phyloP scores from a whole-genome alignment of 495 filamentous ascomycete genomes.

The Daldinia caldariorum region DNA sequence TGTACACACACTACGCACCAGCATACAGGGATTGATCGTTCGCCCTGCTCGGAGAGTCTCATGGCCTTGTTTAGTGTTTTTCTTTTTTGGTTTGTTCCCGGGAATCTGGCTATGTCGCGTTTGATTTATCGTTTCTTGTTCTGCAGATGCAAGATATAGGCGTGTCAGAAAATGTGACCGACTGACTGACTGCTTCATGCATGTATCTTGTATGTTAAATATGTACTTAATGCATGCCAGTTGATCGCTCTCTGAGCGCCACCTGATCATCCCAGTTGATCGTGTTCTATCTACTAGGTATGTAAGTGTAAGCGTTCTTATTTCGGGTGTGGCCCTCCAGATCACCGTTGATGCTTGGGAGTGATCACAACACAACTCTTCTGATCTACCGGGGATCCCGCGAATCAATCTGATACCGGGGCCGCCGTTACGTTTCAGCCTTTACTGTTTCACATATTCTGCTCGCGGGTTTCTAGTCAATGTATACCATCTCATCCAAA shows the following conservation, averaged over 20 bases:
- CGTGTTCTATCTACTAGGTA: background rate
- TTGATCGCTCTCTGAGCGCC: background rate
- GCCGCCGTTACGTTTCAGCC: slow-evolving; percentile 23
- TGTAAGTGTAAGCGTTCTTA: background rate
- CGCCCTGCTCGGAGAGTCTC: slow-evolving; percentile 8
- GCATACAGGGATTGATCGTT: background rate
- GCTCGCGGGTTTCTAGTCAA: slow-evolving; percentile 24
- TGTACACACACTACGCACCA: background rate
- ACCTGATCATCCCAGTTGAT: background rate
- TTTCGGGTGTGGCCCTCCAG: background rate
- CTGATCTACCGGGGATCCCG: slow-evolving; percentile 35
- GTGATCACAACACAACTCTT: background rate
- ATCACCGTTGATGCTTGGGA: slow-evolving; percentile 1
- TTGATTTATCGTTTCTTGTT: slow-evolving; percentile 1
- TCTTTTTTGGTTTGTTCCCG: too few relatives aligned
- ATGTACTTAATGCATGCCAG: background rate
- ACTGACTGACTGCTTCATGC: too few relatives aligned
- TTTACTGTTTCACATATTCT: slow-evolving; percentile 28
- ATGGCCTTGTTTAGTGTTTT: slow-evolving; percentile 13
- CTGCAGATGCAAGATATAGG: background rate
- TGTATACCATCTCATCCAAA: background rate
- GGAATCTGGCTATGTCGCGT: slow-evolving; percentile 8
- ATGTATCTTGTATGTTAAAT: too few relatives aligned
- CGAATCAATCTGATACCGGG: slow-evolving; percentile 40
- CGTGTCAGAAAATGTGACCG: background rate